Base-by-base conservation (phyloP, 352 stramenopile genomes). In the Peronospora tabacina region DNA sequence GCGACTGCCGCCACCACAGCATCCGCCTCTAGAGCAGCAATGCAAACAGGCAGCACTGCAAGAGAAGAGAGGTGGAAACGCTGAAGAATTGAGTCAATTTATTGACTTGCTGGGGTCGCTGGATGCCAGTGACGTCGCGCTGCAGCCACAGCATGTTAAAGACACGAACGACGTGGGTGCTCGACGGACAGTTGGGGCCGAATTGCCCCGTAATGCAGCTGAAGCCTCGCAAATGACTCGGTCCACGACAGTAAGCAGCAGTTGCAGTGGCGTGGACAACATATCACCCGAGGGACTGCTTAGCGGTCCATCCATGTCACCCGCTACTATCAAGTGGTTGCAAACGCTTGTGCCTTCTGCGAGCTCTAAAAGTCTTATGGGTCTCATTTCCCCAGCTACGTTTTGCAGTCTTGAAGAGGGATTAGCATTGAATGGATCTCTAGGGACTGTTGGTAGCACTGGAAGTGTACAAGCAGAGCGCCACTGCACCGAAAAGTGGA, bases 271-370 rank as follows among this genome's bases (percentile, higher is more conserved):
- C 10, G 47, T 66, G 8, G 72, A 84, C 37, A 79, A 43, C 26
- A 77, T 87, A 26, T 85, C 73, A 3, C 76, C 76, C n/a, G 55
- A 70, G 2, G 61, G 66, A 0, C 47, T 82, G 17, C 60, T 79
- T 11, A 65, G 60, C 11, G 80, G 75, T 43, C 72, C 76, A 28
- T 78, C 68, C 51, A 87, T 90, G 72, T 90, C 79, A 15, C 79
- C 79, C 2, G 75, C 77, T 48, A 90, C 76, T 5, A 69, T 90
- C 37, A 81, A 78, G 28, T 90, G 75, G 79, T 61, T 90, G 39
- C 78, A 90, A 56, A 81, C 78, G 15, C 73, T 90, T 6, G 64
- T 69, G 12, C 80, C 76, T n/a, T 85, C 79, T 5, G 57, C 68
- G 0, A 83, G 71, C 47, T 82, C 62, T 4, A 76, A 87, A 16